phyloP scores from a whole-genome alignment of 192 early-diverging fungal species.

The Backusella parvicylindrica region DNA sequence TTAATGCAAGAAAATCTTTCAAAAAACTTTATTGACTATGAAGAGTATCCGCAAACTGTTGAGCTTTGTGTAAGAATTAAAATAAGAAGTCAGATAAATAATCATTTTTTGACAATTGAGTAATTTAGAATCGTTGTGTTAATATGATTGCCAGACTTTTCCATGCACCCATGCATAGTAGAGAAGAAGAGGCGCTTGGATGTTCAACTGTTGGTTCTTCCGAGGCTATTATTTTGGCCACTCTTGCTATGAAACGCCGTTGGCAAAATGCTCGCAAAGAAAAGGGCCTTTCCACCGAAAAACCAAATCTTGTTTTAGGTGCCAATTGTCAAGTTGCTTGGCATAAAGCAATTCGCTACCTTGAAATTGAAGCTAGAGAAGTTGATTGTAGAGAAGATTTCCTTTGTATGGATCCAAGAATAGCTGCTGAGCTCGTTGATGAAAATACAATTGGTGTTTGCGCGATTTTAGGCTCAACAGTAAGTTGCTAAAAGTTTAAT shows the following conservation, averaged over 20 bases:
- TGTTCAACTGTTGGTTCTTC: conserved; percentile 75
- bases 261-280: conserved; percentile 62
- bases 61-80: conserved; percentile 35
- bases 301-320: conserved; percentile 78
- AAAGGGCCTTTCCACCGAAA: conserved; percentile 60
- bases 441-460: conserved; percentile 85
- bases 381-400: conserved; percentile 30
- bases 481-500: conserved; percentile 1
- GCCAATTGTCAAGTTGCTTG: conserved; percentile 64
- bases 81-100: not conserved
- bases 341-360: conserved; percentile 24
- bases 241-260: conserved; percentile 74
- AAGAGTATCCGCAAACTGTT: conserved; percentile 43
- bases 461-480: conserved; percentile 71
- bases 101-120: not conserved
- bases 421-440: conserved; percentile 66
- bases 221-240: conserved; percentile 76
- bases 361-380: conserved; percentile 38
- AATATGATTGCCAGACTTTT: conserved; percentile 43
- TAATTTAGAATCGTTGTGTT: conserved; percentile 35
- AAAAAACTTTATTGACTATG: conserved; percentile 68
- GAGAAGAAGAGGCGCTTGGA: conserved; percentile 50
- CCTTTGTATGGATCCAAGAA: conserved; percentile 57
- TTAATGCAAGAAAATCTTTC: conserved; percentile 70
- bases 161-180: conserved; percentile 31